Evolutionary conservation across 2,329 filamentous ascomycete genomes (phyloP).

Genomic region (Blastomyces parvus): DNA sequence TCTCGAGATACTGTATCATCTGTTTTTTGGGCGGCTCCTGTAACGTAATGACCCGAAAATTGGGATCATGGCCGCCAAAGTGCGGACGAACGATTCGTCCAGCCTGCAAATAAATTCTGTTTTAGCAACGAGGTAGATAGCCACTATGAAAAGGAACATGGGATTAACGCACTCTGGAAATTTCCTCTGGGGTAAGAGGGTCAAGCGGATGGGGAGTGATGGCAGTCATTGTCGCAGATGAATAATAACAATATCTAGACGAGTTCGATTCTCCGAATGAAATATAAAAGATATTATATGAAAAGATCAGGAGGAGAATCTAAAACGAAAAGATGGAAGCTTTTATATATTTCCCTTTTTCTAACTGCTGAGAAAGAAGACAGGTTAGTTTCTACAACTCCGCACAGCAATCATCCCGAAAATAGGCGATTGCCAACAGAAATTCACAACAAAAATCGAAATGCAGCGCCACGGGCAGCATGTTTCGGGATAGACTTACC

Average conservation of each 20-base stretch:
- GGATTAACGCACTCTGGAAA: constrained; percentile 6
- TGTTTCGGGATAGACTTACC: neutral
- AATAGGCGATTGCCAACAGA: neutral
- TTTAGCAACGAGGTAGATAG: neutral
- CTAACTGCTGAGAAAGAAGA: neutral
- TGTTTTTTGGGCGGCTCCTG: constrained; percentile 43
- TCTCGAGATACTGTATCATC: constrained; percentile 39
- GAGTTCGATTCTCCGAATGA: neutral
- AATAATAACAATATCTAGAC: neutral
- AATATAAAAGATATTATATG: neutral
- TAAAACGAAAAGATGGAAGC: neutral
- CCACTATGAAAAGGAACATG: neutral
- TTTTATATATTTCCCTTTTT: neutral
- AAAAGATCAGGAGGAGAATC: neutral
- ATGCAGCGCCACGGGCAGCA: neutral
- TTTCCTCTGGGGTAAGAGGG: constrained; percentile 13
- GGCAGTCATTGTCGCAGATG: neutral
- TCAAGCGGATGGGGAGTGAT: constrained; percentile 10
- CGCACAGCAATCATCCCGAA: neutral
- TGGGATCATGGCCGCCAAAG: constrained; percentile 5
- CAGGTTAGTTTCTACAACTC: neutral
- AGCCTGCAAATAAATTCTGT: constrained; percentile 3
- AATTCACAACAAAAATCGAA: neutral
- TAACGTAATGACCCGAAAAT: constrained; percentile 44
- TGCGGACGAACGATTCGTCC: neutral